Evolutionary conservation across 2,329 filamentous ascomycete species (phyloP).

Genomic region (Aspergillus vadensis): DNA sequence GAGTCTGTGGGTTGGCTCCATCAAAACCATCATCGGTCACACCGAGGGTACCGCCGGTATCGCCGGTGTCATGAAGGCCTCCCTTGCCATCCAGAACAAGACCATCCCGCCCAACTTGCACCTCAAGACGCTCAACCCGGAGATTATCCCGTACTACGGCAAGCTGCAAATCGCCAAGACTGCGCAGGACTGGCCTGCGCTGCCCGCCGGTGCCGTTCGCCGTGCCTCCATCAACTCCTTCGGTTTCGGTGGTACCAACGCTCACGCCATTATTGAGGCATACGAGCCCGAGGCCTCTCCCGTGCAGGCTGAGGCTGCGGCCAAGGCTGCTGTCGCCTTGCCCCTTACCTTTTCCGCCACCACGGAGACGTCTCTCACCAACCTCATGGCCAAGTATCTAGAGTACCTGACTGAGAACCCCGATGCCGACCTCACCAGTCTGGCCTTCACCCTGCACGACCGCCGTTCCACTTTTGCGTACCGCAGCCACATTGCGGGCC

Average conservation of each 20-base stretch:
- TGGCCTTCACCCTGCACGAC: neutral
- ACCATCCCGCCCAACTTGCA: conserved; percentile 30
- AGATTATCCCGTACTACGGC: conserved; percentile 19
- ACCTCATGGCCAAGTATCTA: conserved; percentile 4
- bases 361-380: conserved; percentile 20
- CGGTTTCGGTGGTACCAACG: conserved; percentile 35
- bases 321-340: neutral
- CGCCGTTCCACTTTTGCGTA: neutral
- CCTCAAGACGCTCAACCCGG: conserved; percentile 25
- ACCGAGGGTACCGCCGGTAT: conserved; percentile 24
- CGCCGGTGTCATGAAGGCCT: conserved; percentile 26
- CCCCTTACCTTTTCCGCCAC: conserved; percentile 28
- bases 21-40: conserved; percentile 18
- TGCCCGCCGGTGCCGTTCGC: conserved; percentile 22
- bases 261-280: conserved; percentile 40
- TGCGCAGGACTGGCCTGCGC: conserved; percentile 21
- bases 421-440: neutral
- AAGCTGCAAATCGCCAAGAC: conserved; percentile 23
- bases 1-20: conserved; percentile 13
- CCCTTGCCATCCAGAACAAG: conserved; percentile 25
- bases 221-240: conserved; percentile 49
- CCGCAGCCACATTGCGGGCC: neutral
- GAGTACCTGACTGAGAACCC: neutral
- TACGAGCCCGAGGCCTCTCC: neutral
- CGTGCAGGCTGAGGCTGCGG: neutral